A percentile compares a stretch with the other conserved stretches of the same genome.
Conservation (phyloP, 2,329 filamentous ascomycete species). For the Diaporthe ilicicola region DNA sequence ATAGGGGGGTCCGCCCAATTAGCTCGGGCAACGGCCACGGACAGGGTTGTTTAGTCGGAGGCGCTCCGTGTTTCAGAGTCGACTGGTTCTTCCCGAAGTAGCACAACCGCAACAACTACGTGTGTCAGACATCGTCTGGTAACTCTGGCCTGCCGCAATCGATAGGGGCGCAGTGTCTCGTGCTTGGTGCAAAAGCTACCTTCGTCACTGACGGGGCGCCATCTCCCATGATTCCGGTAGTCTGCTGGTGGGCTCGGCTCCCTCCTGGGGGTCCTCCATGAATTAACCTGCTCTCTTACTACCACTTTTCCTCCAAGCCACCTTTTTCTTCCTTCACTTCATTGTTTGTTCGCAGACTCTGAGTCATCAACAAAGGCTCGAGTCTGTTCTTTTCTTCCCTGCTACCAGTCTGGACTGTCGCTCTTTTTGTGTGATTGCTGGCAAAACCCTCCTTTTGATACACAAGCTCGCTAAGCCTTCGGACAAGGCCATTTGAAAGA, state of each 20-base stretch:
- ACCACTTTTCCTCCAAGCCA: neutral
- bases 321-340: neutral
- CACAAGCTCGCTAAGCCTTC: slow-evolving; percentile 74
- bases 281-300: neutral
- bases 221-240: neutral
- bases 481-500: slow-evolving; percentile 68
- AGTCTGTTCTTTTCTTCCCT: neutral
- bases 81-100: slow-evolving; percentile 13
- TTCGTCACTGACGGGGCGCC: neutral
- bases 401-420: slow-evolving; percentile 13
- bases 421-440: slow-evolving; percentile 19
- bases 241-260: slow-evolving; percentile 11
- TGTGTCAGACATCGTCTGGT: slow-evolving; percentile 31
- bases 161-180: slow-evolving; percentile 24
- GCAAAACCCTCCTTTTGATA: slow-evolving; percentile 4
- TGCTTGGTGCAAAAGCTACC: slow-evolving; percentile 3
- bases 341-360: neutral
- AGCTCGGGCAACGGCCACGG: neutral
- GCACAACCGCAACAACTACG: slow-evolving; percentile 10
- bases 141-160: slow-evolving; percentile 22
- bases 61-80: slow-evolving; percentile 31
- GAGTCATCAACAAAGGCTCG: slow-evolving; percentile 13
- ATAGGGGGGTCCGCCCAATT: neutral
- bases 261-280: neutral
- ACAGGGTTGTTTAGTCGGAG: slow-evolving; percentile 9